Percentiles rank a stretch among this genome's conserved stretches.
These are phyloP conservation scores for Xylariaceae sp. DNA, from an alignment of 2,329 filamentous ascomycete genomes.

Conservation along the genomic window DNA sequence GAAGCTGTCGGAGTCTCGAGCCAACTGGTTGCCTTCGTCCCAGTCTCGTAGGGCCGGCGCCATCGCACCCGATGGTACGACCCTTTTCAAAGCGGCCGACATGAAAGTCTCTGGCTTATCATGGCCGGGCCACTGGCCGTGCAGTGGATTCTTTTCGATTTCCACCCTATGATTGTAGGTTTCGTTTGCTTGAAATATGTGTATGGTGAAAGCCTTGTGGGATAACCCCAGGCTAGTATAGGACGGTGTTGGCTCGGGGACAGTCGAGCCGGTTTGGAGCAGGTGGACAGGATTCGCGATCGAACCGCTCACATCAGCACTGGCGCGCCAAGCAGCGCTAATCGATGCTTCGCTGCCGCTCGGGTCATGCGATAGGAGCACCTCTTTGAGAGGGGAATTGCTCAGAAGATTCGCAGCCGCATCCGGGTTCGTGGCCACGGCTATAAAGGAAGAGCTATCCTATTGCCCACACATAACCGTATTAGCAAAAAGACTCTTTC, in stretches of 20 bases:
- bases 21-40: constrained; percentile 32
- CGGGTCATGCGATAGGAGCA: constrained; percentile 32
- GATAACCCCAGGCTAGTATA: constrained; percentile 24
- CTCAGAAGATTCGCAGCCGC: constrained; percentile 40
- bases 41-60: constrained; percentile 32
- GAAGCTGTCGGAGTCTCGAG: constrained; percentile 22
- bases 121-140: constrained; percentile 31
- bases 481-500: neutral
- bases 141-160: constrained; percentile 27
- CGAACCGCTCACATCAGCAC: constrained; percentile 23
- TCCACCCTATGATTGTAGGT: constrained; percentile 27
- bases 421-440: constrained; percentile 41
- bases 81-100: constrained; percentile 26
- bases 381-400: constrained; percentile 47
- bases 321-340: constrained; percentile 27
- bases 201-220: constrained; percentile 29
- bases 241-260: constrained; percentile 18
- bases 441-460: constrained; percentile 49
- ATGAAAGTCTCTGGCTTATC: constrained; percentile 26
- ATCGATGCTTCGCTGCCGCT: constrained; percentile 4
- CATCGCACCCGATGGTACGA: constrained; percentile 29
- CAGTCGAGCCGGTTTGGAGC: constrained; percentile 11
- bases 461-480: constrained; percentile 21
- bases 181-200: constrained; percentile 30
- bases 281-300: constrained; percentile 29